phyloP scores from a whole-genome alignment of 345 rosid genomes.

The Lepidium sativum region DNA sequence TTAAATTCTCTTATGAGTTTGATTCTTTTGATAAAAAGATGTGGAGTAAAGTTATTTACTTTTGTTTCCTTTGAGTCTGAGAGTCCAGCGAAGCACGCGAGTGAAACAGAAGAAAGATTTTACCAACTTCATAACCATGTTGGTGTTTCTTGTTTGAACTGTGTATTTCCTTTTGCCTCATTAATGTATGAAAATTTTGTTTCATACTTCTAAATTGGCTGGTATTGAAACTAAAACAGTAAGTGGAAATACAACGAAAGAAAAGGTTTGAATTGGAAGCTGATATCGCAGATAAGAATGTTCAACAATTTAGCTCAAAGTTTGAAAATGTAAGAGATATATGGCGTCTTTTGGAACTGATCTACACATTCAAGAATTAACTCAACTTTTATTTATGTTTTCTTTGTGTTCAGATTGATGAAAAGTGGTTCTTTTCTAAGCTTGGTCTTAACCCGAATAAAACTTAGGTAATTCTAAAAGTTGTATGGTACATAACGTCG shows the following conservation, averaged over 20 bases:
- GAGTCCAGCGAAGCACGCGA: constrained; percentile 5
- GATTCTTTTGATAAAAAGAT: neutral
- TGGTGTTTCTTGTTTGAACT: constrained; percentile 5
- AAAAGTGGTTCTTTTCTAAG: constrained; percentile 27
- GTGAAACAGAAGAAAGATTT: constrained; percentile 15
- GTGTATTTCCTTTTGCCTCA: neutral
- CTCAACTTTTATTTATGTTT: neutral
- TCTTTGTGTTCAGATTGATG: constrained; percentile 15
- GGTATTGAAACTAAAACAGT: constrained; percentile 27
- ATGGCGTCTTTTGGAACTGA: neutral
- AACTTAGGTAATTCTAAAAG: constrained; percentile 27
- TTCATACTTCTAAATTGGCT: neutral
- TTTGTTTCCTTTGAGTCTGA: constrained; percentile 12
- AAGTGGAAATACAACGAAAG: constrained; percentile 29
- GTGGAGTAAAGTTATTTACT: neutral
- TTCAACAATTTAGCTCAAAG: constrained; percentile 24
- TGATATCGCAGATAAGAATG: constrained; percentile 25
- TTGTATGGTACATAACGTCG: neutral
- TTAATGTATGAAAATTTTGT: neutral
- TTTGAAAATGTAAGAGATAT: constrained; percentile 24
- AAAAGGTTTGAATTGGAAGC: constrained; percentile 29
- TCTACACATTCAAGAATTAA: neutral
- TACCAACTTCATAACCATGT: constrained; percentile 39
- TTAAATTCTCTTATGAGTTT: neutral
- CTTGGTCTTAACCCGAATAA: constrained; percentile 16